These are phyloP conservation scores for Entelexis paramagnoliae DNA, from an alignment of 1,139 yeast species.

Conservation along the genomic window DNA sequence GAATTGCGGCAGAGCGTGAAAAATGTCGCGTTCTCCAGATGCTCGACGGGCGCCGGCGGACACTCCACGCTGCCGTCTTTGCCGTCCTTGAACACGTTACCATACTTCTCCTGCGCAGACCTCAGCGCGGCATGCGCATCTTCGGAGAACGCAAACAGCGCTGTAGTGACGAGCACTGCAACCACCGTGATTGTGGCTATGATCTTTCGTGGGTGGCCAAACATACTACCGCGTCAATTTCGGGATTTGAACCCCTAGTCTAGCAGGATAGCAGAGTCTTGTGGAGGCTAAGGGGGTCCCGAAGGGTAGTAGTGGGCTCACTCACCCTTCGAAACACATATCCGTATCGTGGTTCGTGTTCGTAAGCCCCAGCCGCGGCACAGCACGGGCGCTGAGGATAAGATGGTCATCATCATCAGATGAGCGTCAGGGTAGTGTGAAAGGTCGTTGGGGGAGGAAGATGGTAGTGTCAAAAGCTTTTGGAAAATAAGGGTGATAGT, in stretches of 20 bases:
- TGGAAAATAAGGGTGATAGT: too few species aligned
- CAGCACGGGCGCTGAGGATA: too few species aligned
- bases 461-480: too few species aligned
- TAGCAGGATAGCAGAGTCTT: background rate
- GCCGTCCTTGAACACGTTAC: slow-evolving; percentile 50
- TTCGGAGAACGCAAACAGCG: slow-evolving; percentile 25
- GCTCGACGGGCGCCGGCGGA: background rate
- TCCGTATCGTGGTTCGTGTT: too few species aligned
- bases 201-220: background rate
- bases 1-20: slow-evolving; percentile 54
- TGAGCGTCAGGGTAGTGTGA: too few species aligned
- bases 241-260: background rate
- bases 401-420: too few species aligned
- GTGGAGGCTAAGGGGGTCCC: background rate
- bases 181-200: background rate
- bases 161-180: background rate
- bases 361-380: too few species aligned
- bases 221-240: background rate
- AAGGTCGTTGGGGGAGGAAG: too few species aligned
- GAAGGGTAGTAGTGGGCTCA: too few species aligned
- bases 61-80: background rate
- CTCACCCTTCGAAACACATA: too few species aligned
- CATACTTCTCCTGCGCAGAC: slow-evolving; percentile 36
- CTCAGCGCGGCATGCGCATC: slow-evolving; percentile 41
- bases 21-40: slow-evolving; percentile 49